A percentile compares a stretch with the other conserved stretches of the same genome.
Evolutionary conservation across 495 filamentous ascomycete species (phyloP).

Genomic region (Podospora sp.): DNA sequence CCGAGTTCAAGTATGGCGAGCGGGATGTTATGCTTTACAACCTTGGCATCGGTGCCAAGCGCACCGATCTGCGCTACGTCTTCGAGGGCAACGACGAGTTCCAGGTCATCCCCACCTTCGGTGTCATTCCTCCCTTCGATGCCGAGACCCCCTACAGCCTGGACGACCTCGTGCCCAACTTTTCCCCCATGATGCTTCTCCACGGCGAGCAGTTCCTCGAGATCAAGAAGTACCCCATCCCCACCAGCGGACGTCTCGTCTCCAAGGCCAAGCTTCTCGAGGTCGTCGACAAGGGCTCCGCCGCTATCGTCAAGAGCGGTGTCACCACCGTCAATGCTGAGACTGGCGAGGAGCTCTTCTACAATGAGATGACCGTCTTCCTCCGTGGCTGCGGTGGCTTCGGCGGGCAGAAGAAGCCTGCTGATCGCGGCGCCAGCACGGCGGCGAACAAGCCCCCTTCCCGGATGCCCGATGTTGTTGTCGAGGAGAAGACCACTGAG

Average conservation of each 20-base stretch:
- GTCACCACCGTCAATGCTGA: conserved; percentile 77
- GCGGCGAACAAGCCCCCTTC: conserved; percentile 76
- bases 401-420: conserved; percentile 78
- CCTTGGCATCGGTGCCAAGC: conserved; percentile 91
- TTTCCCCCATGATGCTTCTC: conserved; percentile 97
- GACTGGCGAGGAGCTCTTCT: conserved; percentile 89
- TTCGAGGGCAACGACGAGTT: conserved; percentile 89
- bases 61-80: conserved; percentile 82
- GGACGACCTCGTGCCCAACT: conserved; percentile 86
- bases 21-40: conserved; percentile 94
- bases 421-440: conserved; percentile 76
- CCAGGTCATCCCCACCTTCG: conserved; percentile 90
- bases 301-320: conserved; percentile 80
- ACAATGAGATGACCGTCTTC: conserved; percentile 92
- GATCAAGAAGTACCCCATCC: conserved; percentile 90
- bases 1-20: conserved; percentile 80
- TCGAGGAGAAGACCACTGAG: conserved; percentile 87
- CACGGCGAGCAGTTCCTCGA: conserved; percentile 99
- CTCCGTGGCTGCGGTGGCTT: conserved; percentile 92
- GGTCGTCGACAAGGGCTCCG: conserved; percentile 92
- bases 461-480: conserved; percentile 75
- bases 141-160: conserved; percentile 78
- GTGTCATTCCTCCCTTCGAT: conserved; percentile 91
- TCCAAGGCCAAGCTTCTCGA: conserved; percentile 88
- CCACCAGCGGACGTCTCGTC: conserved; percentile 78